phyloP scores from a whole-genome alignment of 2,329 filamentous ascomycete species.

The Metarhizium robertsii region DNA sequence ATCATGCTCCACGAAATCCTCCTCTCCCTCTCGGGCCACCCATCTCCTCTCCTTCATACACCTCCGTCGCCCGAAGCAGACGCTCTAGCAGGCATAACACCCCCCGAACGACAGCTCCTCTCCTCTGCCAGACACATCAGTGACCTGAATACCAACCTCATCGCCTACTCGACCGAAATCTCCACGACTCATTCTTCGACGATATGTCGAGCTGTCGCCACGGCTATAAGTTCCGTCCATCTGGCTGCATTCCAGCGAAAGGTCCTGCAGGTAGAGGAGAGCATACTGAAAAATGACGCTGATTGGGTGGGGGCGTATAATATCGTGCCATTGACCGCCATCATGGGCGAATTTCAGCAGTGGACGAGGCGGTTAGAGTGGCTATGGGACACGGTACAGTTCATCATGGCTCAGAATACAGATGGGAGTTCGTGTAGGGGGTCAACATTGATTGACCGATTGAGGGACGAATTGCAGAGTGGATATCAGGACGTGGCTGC shows the following conservation, averaged over 20 bases:
- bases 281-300: slow-evolving; percentile 67
- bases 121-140: slow-evolving; percentile 68
- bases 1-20: slow-evolving; percentile 97
- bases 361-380: slow-evolving; percentile 83
- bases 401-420: slow-evolving; percentile 46
- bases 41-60: slow-evolving; percentile 69
- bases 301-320: slow-evolving; percentile 81
- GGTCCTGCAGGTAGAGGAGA: slow-evolving; percentile 74
- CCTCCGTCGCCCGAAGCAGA: slow-evolving; percentile 36
- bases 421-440: slow-evolving; percentile 45
- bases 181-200: slow-evolving; percentile 64
- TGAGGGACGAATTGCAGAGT: slow-evolving; percentile 71
- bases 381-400: slow-evolving; percentile 65
- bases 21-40: slow-evolving; percentile 88
- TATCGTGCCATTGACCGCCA: slow-evolving; percentile 80
- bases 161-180: slow-evolving; percentile 56
- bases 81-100: slow-evolving; percentile 48
- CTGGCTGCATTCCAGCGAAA: slow-evolving; percentile 74
- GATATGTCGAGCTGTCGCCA: slow-evolving; percentile 80
- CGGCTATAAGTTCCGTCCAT: slow-evolving; percentile 64
- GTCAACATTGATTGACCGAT: slow-evolving; percentile 64
- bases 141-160: slow-evolving; percentile 65
- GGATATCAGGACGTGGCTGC: slow-evolving; percentile 82
- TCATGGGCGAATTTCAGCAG: slow-evolving; percentile 76
- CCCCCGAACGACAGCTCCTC: slow-evolving; percentile 76